A percentile compares a stretch with the other conserved stretches of the same genome.
Evolutionary conservation across 2,329 filamentous ascomycete species (phyloP).

Genomic region (Phialocephala sp.): DNA sequence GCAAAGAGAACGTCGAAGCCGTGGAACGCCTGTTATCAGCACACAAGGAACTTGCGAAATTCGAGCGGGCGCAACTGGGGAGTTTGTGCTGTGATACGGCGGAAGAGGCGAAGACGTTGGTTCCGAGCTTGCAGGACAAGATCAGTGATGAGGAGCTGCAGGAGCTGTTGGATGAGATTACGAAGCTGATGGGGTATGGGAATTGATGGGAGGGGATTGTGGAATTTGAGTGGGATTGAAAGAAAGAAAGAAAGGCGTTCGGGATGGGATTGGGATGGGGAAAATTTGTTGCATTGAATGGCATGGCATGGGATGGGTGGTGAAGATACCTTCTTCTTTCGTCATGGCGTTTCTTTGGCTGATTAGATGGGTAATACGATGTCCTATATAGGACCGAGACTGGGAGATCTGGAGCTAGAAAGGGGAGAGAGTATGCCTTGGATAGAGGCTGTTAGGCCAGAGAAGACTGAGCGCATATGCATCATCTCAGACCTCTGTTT

Average conservation of each 20-base stretch:
- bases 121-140: conserved; percentile 87
- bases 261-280: conserved; percentile 2
- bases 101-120: conserved; percentile 95
- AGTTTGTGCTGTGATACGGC: conserved; percentile 86
- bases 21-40: conserved; percentile 85
- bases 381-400: not conserved
- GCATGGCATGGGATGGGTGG: not conserved
- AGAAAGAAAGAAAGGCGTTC: not conserved
- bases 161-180: conserved; percentile 87
- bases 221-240: not conserved
- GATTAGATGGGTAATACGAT: not conserved
- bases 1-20: conserved; percentile 93
- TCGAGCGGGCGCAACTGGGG: conserved; percentile 94
- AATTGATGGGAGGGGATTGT: conserved; percentile 14
- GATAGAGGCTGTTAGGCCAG: conserved; percentile 2
- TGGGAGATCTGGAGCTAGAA: conserved; percentile 5
- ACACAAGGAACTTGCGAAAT: conserved; percentile 82
- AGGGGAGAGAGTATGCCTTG: not conserved
- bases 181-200: conserved; percentile 64
- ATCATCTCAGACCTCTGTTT: not conserved
- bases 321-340: not conserved
- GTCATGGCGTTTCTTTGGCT: conserved; percentile 1
- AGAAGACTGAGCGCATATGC: not conserved
- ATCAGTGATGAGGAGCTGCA: conserved; percentile 89
- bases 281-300: conserved; percentile 16